Conservation (phyloP, 805 yeast species). For the Schizosaccharomyces octosporus region DNA sequence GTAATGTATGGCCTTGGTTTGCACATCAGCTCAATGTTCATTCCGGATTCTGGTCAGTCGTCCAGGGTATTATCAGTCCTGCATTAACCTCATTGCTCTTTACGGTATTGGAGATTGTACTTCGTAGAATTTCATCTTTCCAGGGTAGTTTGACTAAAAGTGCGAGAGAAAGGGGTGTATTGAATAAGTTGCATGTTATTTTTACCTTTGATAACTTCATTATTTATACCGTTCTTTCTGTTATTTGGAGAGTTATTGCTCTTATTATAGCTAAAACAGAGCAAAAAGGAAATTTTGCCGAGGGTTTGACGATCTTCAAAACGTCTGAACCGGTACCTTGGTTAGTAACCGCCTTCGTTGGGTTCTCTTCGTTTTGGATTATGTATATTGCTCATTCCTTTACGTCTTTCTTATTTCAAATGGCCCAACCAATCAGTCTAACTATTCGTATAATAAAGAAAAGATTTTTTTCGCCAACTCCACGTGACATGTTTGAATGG, state of each 20-base stretch:
- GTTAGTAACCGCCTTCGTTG: constrained; percentile 11
- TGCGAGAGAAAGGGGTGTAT: constrained; percentile 17
- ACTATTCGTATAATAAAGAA: constrained; percentile 10
- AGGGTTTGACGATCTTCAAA: not conserved
- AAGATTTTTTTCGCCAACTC: constrained; percentile 13
- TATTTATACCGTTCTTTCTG: constrained; percentile 17
- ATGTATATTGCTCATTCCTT: constrained; percentile 14
- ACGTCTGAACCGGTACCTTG: not conserved
- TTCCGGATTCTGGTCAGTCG: constrained; percentile 12
- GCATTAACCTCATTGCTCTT: constrained; percentile 14
- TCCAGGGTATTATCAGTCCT: constrained; percentile 19
- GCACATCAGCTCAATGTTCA: constrained; percentile 10
- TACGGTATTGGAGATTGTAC: constrained; percentile 14
- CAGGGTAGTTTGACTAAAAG: constrained; percentile 17
- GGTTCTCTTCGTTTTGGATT: constrained; percentile 19
- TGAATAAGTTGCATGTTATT: constrained; percentile 15
- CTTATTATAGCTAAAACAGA: not conserved
- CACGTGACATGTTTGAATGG: constrained; percentile 10
- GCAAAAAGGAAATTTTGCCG: not conserved
- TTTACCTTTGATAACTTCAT: constrained; percentile 18
- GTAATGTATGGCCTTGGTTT: constrained; percentile 15
- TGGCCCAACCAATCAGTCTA: constrained; percentile 13
- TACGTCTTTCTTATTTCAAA: constrained; percentile 9
- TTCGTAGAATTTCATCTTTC: constrained; percentile 16
- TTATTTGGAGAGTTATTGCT: constrained; percentile 2